Evolutionary conservation across 495 filamentous ascomycete species (phyloP).

Genomic region (Penicillium psychrofluorescens): DNA sequence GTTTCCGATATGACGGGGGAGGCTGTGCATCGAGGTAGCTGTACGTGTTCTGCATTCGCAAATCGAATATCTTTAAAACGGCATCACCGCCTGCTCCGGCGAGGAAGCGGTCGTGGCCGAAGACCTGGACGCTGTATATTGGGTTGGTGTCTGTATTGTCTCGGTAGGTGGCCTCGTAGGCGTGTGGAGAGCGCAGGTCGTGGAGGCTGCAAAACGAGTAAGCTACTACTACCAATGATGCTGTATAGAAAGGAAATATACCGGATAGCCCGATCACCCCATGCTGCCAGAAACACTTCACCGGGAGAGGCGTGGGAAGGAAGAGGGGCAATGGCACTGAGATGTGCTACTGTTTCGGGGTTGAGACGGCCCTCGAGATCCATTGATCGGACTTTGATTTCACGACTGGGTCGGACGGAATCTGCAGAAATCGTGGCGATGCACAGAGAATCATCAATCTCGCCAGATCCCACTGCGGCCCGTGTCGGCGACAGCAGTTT

Average conservation of each 20-base stretch:
- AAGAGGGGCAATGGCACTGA: constrained; percentile 48
- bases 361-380: constrained; percentile 16
- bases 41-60: constrained; percentile 49
- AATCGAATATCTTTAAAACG: constrained; percentile 58
- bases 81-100: constrained; percentile 49
- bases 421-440: constrained; percentile 41
- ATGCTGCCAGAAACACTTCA: constrained; percentile 54
- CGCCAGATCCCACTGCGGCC: constrained; percentile 46
- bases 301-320: constrained; percentile 28
- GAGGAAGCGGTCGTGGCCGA: constrained; percentile 50
- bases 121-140: constrained; percentile 52
- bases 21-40: constrained; percentile 25
- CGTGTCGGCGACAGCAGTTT: constrained; percentile 42
- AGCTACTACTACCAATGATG: no score
- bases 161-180: constrained; percentile 40
- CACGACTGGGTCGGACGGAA: constrained; percentile 27
- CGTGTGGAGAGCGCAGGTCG: constrained; percentile 50
- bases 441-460: constrained; percentile 34
- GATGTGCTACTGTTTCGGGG: constrained; percentile 18
- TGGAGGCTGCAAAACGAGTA: constrained; percentile 43
- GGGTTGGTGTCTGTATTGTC: constrained; percentile 50
- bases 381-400: constrained; percentile 21
- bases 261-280: constrained; percentile 52
- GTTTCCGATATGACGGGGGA: not conserved
- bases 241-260: constrained; percentile 9